A percentile compares a stretch with the other conserved stretches of the same genome.
Evolutionary conservation across 2,329 filamentous ascomycete species (phyloP).

Genomic region (Orbilia quercus): DNA sequence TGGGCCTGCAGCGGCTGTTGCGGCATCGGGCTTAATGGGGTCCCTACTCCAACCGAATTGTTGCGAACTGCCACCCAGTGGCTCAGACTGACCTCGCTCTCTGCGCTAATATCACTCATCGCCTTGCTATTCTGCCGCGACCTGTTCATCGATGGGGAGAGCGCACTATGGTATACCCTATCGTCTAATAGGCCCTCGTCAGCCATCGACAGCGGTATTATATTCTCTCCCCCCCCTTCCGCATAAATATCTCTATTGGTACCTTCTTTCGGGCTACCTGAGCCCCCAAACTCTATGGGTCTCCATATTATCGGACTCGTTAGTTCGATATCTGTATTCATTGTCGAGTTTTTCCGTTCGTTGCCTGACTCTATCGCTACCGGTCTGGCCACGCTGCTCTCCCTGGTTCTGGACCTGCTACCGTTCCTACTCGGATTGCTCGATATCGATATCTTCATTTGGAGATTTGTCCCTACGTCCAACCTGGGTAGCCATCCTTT

Average conservation of each 20-base stretch:
- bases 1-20: conserved; percentile 20
- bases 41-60: conserved; percentile 33
- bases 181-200: conserved; percentile 28
- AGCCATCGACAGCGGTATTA: conserved; percentile 16
- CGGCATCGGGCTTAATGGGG: conserved; percentile 35
- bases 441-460: conserved; percentile 16
- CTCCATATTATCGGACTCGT: conserved; percentile 17
- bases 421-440: conserved; percentile 17
- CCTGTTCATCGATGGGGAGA: conserved; percentile 10
- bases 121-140: conserved; percentile 35
- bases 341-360: not conserved
- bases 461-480: not conserved
- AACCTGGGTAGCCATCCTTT: conserved; percentile 26
- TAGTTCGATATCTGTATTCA: conserved; percentile 28
- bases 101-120: conserved; percentile 30
- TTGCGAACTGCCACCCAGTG: conserved; percentile 21
- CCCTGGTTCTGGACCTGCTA: conserved; percentile 11
- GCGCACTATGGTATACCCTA: conserved; percentile 7
- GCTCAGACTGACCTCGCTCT: conserved; percentile 33
- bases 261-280: conserved; percentile 1
- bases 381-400: conserved; percentile 15
- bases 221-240: not conserved
- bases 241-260: not conserved
- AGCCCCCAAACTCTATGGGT: conserved; percentile 21
- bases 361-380: not conserved